Percentiles rank a stretch among this genome's conserved stretches.
These are phyloP conservation scores for Aulographum hederae DNA, from an alignment of 2,329 filamentous ascomycete genomes.

Conservation along the genomic window DNA sequence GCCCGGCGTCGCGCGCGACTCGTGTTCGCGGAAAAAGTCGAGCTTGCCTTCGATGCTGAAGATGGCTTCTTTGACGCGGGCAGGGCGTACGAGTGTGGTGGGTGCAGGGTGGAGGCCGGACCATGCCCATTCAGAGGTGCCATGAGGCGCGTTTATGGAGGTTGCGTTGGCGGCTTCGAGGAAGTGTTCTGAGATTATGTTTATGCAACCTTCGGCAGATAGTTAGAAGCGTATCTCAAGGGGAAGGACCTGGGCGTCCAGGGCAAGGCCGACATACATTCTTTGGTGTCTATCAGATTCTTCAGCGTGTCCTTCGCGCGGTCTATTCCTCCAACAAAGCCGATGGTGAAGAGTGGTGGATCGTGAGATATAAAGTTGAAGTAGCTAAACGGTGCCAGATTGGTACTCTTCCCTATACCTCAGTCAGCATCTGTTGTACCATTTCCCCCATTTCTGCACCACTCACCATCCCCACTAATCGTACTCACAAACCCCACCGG, in stretches of 20 bases:
- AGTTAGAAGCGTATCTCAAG: background rate
- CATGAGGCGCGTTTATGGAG: slow-evolving; percentile 59
- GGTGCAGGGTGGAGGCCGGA: slow-evolving; percentile 55
- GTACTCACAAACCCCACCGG: slow-evolving; percentile 54
- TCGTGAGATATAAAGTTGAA: slow-evolving; percentile 73
- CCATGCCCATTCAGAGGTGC: slow-evolving; percentile 61
- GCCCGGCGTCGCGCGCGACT: slow-evolving; percentile 50
- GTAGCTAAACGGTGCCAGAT: slow-evolving; percentile 79
- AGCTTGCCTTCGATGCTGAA: slow-evolving; percentile 70
- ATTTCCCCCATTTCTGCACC: background rate
- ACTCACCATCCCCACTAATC: slow-evolving; percentile 37
- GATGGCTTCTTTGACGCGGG: slow-evolving; percentile 65
- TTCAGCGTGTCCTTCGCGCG: slow-evolving; percentile 60
- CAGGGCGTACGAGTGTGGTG: slow-evolving; percentile 46
- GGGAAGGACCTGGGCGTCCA: background rate
- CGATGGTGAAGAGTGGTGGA: slow-evolving; percentile 62
- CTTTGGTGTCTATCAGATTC: slow-evolving; percentile 52
- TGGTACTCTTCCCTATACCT: slow-evolving; percentile 29
- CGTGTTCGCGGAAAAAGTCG: slow-evolving; percentile 57
- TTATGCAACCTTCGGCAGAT: slow-evolving; percentile 42
- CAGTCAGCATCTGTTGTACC: background rate
- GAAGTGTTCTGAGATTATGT: slow-evolving; percentile 71
- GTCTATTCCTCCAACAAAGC: slow-evolving; percentile 36
- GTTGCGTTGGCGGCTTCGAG: slow-evolving; percentile 78
- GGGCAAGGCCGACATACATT: slow-evolving; percentile 32